Conservation (phyloP, 106 monocot species). For the Hemerocallis citrina region DNA sequence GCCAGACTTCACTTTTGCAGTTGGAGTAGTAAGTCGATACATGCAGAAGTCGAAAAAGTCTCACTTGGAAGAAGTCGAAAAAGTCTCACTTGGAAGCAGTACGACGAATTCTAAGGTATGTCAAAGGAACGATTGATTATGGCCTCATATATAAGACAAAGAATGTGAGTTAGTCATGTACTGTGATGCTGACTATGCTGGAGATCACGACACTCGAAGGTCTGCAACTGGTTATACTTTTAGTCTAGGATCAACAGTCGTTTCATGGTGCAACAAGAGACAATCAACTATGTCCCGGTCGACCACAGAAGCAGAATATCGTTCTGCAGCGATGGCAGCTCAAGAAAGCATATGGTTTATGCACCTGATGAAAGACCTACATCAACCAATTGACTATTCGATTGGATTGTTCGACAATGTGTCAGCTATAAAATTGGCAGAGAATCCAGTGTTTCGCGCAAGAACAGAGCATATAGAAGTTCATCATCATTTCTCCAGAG, state of each 20-base stretch:
- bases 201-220: not conserved
- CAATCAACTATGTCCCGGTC: not conserved
- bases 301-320: not conserved
- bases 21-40: not conserved
- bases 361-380: not conserved
- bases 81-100: constrained; percentile 2
- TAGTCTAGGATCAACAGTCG: not conserved
- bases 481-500: not conserved
- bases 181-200: constrained; percentile 1
- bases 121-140: not conserved
- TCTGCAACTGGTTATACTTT: not conserved
- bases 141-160: not conserved
- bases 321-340: not conserved
- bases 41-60: not conserved
- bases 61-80: no score
- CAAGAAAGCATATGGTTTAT: not conserved
- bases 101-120: not conserved
- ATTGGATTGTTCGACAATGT: not conserved
- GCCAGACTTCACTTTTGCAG: not conserved
- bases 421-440: not conserved
- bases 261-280: not conserved
- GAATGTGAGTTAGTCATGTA: not conserved
- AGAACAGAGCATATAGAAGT: not conserved
- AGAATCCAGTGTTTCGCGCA: not conserved
- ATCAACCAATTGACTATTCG: not conserved